Percentiles rank a stretch among this genome's conserved stretches.
Conservation (phyloP, 441 rosid genomes). For the Gossypium gossypioides region DNA sequence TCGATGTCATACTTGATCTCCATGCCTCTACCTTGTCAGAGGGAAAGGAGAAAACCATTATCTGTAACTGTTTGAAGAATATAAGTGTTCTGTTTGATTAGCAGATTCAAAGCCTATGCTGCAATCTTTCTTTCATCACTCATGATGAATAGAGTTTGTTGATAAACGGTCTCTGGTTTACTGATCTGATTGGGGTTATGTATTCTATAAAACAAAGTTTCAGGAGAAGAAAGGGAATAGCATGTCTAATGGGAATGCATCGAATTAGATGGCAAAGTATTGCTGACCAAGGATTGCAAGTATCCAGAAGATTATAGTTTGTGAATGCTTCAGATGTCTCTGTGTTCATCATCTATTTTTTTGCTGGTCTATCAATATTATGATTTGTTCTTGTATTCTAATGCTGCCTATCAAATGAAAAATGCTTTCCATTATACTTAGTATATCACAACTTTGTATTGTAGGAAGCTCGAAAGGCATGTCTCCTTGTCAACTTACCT, state of each 20-base stretch:
- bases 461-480: constrained; percentile 72
- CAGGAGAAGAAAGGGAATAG: neutral
- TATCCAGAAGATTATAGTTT: neutral
- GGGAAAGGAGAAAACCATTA: neutral
- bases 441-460: neutral
- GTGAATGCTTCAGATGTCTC: neutral
- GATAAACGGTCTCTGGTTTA: neutral
- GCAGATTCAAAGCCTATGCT: neutral
- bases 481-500: constrained; percentile 78
- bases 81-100: neutral
- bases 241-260: neutral
- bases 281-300: neutral
- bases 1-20: neutral
- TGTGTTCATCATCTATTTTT: neutral
- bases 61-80: neutral
- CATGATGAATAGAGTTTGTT: neutral
- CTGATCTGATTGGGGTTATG: neutral
- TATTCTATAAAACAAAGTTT: neutral
- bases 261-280: neutral
- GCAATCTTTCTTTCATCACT: neutral
- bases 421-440: neutral
- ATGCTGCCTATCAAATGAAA: neutral
- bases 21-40: neutral
- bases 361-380: neutral
- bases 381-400: neutral